Conservation (phyloP, 148 eudicot species). For the Camellia sinensis region DNA sequence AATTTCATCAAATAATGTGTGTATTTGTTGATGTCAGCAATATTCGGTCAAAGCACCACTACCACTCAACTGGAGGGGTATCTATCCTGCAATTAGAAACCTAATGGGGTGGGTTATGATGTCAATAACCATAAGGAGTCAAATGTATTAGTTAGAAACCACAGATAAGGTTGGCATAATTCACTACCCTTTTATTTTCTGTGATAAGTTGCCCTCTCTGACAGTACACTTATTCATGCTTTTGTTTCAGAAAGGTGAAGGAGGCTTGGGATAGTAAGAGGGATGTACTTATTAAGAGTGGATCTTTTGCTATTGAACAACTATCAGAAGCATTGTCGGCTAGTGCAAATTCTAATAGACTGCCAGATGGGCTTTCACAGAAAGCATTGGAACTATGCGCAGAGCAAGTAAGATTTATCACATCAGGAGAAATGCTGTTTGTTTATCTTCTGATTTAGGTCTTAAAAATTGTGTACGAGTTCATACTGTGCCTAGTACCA, state of each 20-base stretch:
- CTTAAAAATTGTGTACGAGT: not conserved
- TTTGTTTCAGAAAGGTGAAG: conserved; percentile 70
- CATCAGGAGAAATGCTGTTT: not conserved
- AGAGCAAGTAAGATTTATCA: conserved; percentile 47
- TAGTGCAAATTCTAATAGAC: conserved; percentile 49
- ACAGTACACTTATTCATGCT: not conserved
- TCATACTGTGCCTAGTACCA: not conserved
- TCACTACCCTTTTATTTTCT: not conserved
- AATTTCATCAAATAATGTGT: no score
- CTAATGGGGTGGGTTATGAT: no score
- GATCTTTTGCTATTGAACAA: conserved; percentile 88
- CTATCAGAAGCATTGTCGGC: conserved; percentile 83
- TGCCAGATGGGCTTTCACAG: conserved; percentile 62
- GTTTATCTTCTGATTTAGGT: conserved; percentile 3
- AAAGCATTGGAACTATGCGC: conserved; percentile 62
- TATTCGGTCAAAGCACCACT: no score
- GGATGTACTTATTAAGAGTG: conserved; percentile 71
- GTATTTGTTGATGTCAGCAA: no score
- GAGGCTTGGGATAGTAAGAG: conserved; percentile 87
- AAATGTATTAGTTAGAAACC: no score
- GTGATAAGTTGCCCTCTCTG: not conserved
- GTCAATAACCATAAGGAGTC: no score
- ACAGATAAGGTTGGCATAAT: no score
- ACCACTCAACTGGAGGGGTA: no score
- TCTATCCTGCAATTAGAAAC: no score